phyloP scores from a whole-genome alignment of 805 yeast species.

The Groenewaldozyma tartarivorans region DNA sequence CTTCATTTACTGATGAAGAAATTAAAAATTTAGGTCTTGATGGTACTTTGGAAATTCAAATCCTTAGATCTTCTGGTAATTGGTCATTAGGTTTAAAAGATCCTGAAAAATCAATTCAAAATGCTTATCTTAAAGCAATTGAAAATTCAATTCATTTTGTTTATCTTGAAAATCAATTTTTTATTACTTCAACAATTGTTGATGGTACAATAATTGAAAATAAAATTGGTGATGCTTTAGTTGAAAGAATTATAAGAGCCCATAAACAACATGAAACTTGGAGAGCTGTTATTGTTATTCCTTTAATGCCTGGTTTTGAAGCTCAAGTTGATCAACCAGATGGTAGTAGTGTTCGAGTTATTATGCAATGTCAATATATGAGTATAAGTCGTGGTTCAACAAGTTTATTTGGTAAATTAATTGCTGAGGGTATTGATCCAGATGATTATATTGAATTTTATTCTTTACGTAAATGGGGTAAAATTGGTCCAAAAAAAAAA shows the following conservation, averaged over 20 bases:
- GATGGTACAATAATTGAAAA: constrained; percentile 70
- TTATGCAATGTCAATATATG: constrained; percentile 93
- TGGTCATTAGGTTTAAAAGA: constrained; percentile 91
- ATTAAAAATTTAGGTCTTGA: constrained; percentile 45
- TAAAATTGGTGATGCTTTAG: constrained; percentile 91
- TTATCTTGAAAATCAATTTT: constrained; percentile 93
- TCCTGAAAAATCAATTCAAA: constrained; percentile 82
- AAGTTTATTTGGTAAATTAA: constrained; percentile 75
- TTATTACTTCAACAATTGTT: constrained; percentile 78
- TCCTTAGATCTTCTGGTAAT: constrained; percentile 76
- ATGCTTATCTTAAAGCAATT: constrained; percentile 82
- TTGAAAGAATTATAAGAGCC: constrained; percentile 90
- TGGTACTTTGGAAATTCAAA: constrained; percentile 89
- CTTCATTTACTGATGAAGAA: constrained; percentile 72
- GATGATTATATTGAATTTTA: constrained; percentile 86
- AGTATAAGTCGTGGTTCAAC: constrained; percentile 85
- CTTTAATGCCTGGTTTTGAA: constrained; percentile 91
- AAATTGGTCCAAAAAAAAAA: constrained; percentile 64
- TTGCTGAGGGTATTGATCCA: constrained; percentile 72
- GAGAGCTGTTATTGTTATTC: constrained; percentile 88
- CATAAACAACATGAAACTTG: constrained; percentile 65
- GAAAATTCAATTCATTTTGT: constrained; percentile 89
- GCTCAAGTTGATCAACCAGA: constrained; percentile 88
- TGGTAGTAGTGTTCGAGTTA: constrained; percentile 89
- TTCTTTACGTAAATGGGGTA: constrained; percentile 92